Evolutionary conservation across 495 filamentous ascomycete genomes (phyloP), one percentile per base, ranked within the genome.

Genomic region (Pyrenopolyporus hunteri): DNA sequence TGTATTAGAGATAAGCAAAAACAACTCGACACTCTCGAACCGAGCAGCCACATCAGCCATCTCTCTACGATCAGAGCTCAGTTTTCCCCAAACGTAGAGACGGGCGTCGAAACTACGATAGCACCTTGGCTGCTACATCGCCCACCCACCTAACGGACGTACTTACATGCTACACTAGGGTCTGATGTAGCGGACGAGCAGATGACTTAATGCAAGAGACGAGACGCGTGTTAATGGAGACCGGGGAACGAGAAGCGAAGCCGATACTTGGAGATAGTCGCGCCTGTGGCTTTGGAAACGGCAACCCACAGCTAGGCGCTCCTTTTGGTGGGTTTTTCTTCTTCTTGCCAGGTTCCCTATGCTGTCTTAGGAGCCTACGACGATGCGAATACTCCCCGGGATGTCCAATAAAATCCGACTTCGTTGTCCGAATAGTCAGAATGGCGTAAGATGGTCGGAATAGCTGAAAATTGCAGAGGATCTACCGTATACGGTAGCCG

Each of bases 21-120:
- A 19, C 45, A 32, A 44, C 40, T 29, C 25, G 40, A 60, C 32
- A 31, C 48, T 52, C 48, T 37, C 33, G 10, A 5, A 39, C 29
- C 19, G 31, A 46, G 40, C 26, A 35, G 57, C 33, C 26, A 43
- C 57, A 39, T 36, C 17, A 42, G 50, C 50, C 58, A 62, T 55
- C n/a, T n/a, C n/a, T n/a, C n/a, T n/a, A n/a, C n/a, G n/a, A n/a
- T n/a, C n/a, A n/a, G n/a, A n/a, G n/a, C n/a, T n/a, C n/a, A n/a
- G n/a, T n/a, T n/a, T n/a, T n/a, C n/a, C n/a, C n/a, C n/a, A n/a
- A n/a, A n/a, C n/a, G n/a, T n/a, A n/a, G n/a, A n/a, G n/a, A n/a
- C n/a, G n/a, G n/a, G n/a, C n/a, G n/a, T n/a, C n/a, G n/a, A n/a
- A n/a, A n/a, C n/a, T n/a, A n/a, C n/a, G n/a, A n/a, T n/a, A n/a